phyloP scores from a whole-genome alignment of 2,329 filamentous ascomycete genomes.

The Microthyrium microscopicum region DNA sequence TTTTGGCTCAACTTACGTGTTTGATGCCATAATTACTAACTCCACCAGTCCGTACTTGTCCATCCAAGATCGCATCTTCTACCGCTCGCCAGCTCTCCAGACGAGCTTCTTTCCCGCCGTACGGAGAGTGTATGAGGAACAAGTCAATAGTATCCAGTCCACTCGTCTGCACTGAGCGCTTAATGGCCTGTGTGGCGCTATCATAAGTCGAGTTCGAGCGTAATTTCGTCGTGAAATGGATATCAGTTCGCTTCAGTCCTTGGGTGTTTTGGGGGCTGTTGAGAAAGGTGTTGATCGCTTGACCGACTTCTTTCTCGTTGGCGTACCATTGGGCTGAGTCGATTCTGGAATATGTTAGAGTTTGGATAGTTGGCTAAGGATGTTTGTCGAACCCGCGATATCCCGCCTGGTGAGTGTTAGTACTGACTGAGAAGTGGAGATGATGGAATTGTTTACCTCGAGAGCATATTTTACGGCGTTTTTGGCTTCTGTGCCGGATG shows the following conservation, averaged over 20 bases:
- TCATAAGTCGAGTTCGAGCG: slow-evolving; percentile 51
- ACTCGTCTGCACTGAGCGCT: slow-evolving; percentile 43
- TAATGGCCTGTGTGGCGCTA: slow-evolving; percentile 49
- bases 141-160: slow-evolving; percentile 62
- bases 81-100: slow-evolving; percentile 61
- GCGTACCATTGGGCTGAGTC: slow-evolving; percentile 49
- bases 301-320: slow-evolving; percentile 56
- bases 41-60: slow-evolving; percentile 54
- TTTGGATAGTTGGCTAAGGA: slow-evolving; percentile 10
- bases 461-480: slow-evolving; percentile 42
- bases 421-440: background rate
- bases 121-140: slow-evolving; percentile 65
- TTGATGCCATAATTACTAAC: slow-evolving; percentile 65
- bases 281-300: slow-evolving; percentile 45
- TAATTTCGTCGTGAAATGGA: slow-evolving; percentile 71
- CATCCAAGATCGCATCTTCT: slow-evolving; percentile 56
- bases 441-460: slow-evolving; percentile 21
- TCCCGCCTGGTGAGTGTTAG: slow-evolving; percentile 20
- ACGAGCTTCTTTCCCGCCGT: slow-evolving; percentile 51
- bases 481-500: slow-evolving; percentile 43
- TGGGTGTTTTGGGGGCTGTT: slow-evolving; percentile 27
- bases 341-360: slow-evolving; percentile 18
- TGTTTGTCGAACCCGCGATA: slow-evolving; percentile 25
- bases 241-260: slow-evolving; percentile 45
- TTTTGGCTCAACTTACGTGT: slow-evolving; percentile 36